Base-by-base conservation (phyloP, 176 grass and related monocot genomes). In the Dactylis glomerata region DNA sequence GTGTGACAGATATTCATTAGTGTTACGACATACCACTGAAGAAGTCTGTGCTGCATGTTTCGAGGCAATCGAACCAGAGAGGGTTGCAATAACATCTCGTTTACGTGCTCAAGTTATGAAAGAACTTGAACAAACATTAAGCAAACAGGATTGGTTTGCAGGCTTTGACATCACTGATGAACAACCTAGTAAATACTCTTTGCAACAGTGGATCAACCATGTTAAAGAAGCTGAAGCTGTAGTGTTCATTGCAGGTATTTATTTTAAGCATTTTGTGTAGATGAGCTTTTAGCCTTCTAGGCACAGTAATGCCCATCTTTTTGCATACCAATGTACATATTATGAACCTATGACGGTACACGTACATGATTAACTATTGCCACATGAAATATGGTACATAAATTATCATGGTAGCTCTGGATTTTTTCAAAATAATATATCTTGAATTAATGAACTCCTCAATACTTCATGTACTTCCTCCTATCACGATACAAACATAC, bases 171-270 rank as follows among this genome's bases (percentile, higher is more conserved):
- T 95, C 54, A 50, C 79, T 68, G 83, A 98, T 91, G 87, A 91
- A 86, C 82, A 78, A 76, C 91, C 92, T 73, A 56, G 84, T 36
- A 98, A 80, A 84, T 92, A 95, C 83, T 93, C 91, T 20, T 66
- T 98, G 23, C 71, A 90, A 79, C 70, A 92, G 28, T 98, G 95
- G 95, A 85, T 93, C 70, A 42, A 88, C 65, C 85, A 91, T 88
- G 95, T 87, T 65, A 95, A 93, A 75, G 89, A 98, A 84, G 67
- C 87, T 85, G 50, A 83, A 68, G 88, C 89, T 74, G 87, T 82
- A 86, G 91, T 95, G 24, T 98, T 98, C 82, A 93, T 93, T 90
- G 95, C 95, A 98, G 92, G 95, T 90, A 83, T 73, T 44, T 55
- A 67, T 27, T 27, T 30, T 14, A 30, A 28, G 24, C n/a, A 78